Evolutionary conservation across 177 flowering plant species (phyloP).

Genomic region (Vitis hybrid): DNA sequence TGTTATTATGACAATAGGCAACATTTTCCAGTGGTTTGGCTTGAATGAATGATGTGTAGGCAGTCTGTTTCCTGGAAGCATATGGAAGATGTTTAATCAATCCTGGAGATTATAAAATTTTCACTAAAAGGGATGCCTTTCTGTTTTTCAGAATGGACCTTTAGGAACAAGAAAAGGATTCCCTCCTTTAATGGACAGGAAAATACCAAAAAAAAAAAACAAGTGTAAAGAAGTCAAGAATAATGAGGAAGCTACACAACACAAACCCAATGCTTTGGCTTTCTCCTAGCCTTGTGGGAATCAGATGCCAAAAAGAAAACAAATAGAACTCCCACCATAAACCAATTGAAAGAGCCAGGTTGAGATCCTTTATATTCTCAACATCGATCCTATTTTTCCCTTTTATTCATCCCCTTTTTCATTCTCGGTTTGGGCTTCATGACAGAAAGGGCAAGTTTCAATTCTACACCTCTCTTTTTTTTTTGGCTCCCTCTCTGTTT

Average conservation of each 20-base stretch:
- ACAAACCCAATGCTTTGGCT: background rate
- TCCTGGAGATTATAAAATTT: no score
- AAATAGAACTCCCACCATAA: background rate
- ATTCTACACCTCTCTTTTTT: background rate
- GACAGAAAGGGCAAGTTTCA: constrained; percentile 15
- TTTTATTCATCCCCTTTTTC: background rate
- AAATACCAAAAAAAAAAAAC: background rate
- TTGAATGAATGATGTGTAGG: no score
- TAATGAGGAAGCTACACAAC: background rate
- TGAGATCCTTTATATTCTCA: no score
- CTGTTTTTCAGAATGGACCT: background rate
- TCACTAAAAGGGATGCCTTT: constrained; percentile 6
- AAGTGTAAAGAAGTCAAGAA: constrained; percentile 14
- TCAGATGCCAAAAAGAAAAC: constrained; percentile 15
- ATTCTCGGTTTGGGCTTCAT: constrained; percentile 4
- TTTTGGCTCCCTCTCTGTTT: no score
- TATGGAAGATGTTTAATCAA: no score
- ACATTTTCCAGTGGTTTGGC: no score
- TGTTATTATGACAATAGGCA: no score
- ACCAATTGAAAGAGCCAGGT: background rate
- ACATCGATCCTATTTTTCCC: no score
- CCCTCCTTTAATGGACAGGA: background rate
- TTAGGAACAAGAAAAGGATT: constrained; percentile 12
- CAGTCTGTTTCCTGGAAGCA: no score
- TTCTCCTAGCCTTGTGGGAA: constrained; percentile 2